These are phyloP conservation scores for Tylopilus balloui DNA, from an alignment of 768 basidiomycete species.

Conservation along the genomic window DNA sequence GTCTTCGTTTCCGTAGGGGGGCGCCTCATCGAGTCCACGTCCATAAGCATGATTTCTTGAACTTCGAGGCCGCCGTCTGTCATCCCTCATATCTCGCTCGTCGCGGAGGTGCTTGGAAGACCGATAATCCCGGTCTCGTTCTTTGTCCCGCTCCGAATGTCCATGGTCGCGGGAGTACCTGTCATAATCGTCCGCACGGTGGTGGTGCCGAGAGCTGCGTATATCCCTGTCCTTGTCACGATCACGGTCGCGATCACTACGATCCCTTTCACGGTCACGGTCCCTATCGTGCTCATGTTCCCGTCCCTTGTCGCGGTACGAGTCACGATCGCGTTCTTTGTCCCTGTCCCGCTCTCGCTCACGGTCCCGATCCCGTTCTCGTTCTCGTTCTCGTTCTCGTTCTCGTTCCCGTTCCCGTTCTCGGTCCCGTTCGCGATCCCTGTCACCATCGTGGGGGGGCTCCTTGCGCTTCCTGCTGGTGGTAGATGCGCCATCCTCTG, in stretches of 20 bases:
- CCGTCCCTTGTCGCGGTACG: constrained; percentile 28
- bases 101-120: constrained; percentile 50
- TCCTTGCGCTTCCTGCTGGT: constrained; percentile 81
- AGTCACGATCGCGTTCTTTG: constrained; percentile 25
- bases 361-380: constrained; percentile 28
- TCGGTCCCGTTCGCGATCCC: constrained; percentile 42
- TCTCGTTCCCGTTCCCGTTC: constrained; percentile 31
- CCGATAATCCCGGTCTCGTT: constrained; percentile 39
- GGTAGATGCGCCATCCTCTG: constrained; percentile 78
- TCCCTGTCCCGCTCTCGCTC: constrained; percentile 26
- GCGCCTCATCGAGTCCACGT: constrained; percentile 49
- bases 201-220: constrained; percentile 28
- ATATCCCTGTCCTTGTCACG: constrained; percentile 41
- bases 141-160: constrained; percentile 33
- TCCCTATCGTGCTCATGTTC: constrained; percentile 40
- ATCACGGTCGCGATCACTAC: constrained; percentile 40
- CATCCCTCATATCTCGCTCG: constrained; percentile 51
- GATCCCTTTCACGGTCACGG: constrained; percentile 39
- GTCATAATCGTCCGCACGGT: constrained; percentile 34
- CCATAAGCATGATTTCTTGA: constrained; percentile 37
- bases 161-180: constrained; percentile 33
- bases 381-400: constrained; percentile 26
- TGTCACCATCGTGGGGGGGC: constrained; percentile 48
- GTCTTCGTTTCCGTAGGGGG: constrained; percentile 37
- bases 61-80: constrained; percentile 40